Conservation (phyloP, 495 filamentous ascomycete genomes). For the Letharia lupina region DNA sequence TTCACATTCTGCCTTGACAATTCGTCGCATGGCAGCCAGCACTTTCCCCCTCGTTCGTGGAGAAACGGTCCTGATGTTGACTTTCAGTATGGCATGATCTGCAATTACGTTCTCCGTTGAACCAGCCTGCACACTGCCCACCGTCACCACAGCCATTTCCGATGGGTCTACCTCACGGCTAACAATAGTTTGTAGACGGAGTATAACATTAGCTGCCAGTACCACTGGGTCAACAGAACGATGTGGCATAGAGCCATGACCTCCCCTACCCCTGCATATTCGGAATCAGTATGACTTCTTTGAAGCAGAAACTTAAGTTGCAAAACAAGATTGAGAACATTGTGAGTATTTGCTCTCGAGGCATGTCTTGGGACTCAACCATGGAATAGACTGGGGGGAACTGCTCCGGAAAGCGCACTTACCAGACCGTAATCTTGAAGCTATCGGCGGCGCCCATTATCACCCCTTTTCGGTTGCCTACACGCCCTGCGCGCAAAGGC, state of each 20-base stretch:
- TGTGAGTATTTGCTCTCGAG: too few relatives aligned
- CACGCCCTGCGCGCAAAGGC: slow-evolving; percentile 36
- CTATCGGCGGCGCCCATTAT: slow-evolving; percentile 41
- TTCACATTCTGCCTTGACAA: slow-evolving; percentile 45
- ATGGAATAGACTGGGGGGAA: too few relatives aligned
- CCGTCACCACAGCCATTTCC: slow-evolving; percentile 44
- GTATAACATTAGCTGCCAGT: slow-evolving; percentile 41
- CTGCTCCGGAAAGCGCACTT: too few relatives aligned
- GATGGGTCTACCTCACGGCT: slow-evolving; percentile 42
- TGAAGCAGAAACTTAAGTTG: too few relatives aligned
- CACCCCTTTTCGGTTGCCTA: slow-evolving; percentile 34
- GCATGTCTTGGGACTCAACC: too few relatives aligned
- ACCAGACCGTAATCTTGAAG: slow-evolving; percentile 41
- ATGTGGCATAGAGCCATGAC: slow-evolving; percentile 46
- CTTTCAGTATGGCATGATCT: slow-evolving; percentile 39
- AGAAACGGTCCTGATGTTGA: slow-evolving; percentile 42
- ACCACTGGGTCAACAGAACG: slow-evolving; percentile 44
- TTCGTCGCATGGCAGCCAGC: slow-evolving; percentile 35
- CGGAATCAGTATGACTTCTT: too few relatives aligned
- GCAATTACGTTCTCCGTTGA: slow-evolving; percentile 47
- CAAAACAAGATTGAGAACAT: too few relatives aligned
- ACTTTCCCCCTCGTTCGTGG: slow-evolving; percentile 35
- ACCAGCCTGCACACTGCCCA: slow-evolving; percentile 44
- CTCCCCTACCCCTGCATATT: slow-evolving; percentile 35
- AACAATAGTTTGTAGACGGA: slow-evolving; percentile 44